A percentile compares a stretch with the other conserved stretches of the same genome.
Conservation (phyloP, 1,284 basidiomycete species). For the Peniophora sp. region DNA sequence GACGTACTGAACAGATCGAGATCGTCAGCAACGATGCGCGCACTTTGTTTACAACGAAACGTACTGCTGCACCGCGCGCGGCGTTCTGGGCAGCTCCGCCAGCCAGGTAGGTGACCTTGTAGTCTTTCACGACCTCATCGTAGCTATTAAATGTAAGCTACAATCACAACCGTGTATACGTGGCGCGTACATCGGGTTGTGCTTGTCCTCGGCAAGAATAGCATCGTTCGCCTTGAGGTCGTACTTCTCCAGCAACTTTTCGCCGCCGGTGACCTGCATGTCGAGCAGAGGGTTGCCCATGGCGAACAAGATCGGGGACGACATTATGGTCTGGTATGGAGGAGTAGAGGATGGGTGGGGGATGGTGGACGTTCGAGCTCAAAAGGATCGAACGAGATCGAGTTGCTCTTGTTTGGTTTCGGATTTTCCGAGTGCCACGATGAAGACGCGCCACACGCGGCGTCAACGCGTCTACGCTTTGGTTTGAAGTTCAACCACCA, state of each 20-base stretch:
- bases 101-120: constrained; percentile 86
- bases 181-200: constrained; percentile 65
- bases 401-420: background rate
- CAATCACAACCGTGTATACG: background rate
- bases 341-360: background rate
- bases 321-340: constrained; percentile 5
- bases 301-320: constrained; percentile 56
- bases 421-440: background rate
- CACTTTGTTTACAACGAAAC: constrained; percentile 24
- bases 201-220: constrained; percentile 89
- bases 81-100: constrained; percentile 97
- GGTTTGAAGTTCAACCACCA: no score
- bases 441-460: background rate
- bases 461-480: no score
- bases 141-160: constrained; percentile 48
- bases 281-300: constrained; percentile 89
- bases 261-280: constrained; percentile 81
- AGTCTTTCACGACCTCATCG: constrained; percentile 76
- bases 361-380: background rate
- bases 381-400: background rate
- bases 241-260: constrained; percentile 86
- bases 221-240: constrained; percentile 93
- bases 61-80: constrained; percentile 90
- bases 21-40: background rate
- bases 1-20: constrained; percentile 56